These are phyloP conservation scores for Neoboletus brunneissimus DNA, from an alignment of 768 basidiomycete species.

Conservation along the genomic window DNA sequence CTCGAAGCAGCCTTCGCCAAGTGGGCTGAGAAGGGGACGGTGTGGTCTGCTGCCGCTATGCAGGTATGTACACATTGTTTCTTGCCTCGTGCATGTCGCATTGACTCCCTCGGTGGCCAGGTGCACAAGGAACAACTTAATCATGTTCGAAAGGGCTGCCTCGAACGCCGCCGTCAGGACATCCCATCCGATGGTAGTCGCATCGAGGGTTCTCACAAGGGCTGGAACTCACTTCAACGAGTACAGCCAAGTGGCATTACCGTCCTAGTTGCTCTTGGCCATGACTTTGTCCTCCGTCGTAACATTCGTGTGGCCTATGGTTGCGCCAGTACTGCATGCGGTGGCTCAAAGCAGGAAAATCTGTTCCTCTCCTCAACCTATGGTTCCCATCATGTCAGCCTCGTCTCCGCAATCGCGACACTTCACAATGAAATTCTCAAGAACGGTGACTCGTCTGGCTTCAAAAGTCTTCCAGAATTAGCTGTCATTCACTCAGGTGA, in stretches of 20 bases:
- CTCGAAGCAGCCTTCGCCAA: too few relatives aligned
- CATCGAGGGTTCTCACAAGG: too few relatives aligned
- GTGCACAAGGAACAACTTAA: too few relatives aligned
- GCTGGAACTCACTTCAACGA: too few relatives aligned
- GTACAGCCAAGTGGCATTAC: constrained; percentile 21
- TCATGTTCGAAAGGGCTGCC: too few relatives aligned
- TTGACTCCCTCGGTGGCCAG: too few relatives aligned
- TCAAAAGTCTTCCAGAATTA: not conserved
- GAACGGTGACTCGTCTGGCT: not conserved
- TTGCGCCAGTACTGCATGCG: not conserved
- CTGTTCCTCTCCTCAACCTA: not conserved
- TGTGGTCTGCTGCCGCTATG: too few relatives aligned
- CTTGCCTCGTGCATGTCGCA: too few relatives aligned
- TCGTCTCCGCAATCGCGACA: not conserved
- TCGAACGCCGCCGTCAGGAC: too few relatives aligned
- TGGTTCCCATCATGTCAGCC: not conserved
- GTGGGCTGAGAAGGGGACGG: too few relatives aligned
- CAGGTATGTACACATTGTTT: too few relatives aligned
- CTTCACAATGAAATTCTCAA: not conserved
- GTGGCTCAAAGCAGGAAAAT: not conserved
- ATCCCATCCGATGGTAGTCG: too few relatives aligned
- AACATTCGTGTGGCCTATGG: constrained; percentile 13
- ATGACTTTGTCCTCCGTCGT: constrained; percentile 21
- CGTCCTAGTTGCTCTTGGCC: constrained; percentile 10
- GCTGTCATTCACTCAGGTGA: not conserved